Evolutionary conservation across 441 rosid species (phyloP).

Genomic region (Croton laevigatus): DNA sequence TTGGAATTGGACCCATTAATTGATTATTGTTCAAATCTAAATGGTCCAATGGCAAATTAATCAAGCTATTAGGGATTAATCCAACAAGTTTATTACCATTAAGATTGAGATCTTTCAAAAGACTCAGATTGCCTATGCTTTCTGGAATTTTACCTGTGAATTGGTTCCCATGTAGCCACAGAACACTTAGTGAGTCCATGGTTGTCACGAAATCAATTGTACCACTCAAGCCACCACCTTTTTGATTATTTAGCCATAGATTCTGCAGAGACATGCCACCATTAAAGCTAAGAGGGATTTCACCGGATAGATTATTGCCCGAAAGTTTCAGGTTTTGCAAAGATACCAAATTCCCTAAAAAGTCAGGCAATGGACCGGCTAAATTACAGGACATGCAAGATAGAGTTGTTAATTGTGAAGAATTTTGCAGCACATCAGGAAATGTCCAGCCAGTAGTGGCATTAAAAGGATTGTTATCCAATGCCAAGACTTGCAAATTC

Average conservation of each 20-base stretch:
- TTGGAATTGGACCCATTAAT: constrained; percentile 69
- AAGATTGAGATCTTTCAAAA: constrained; percentile 56
- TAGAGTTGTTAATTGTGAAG: constrained; percentile 54
- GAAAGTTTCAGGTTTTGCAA: constrained; percentile 52
- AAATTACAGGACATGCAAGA: constrained; percentile 61
- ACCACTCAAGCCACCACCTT: constrained; percentile 45
- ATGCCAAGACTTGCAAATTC: constrained; percentile 52
- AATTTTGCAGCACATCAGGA: constrained; percentile 42
- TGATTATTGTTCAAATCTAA: constrained; percentile 62
- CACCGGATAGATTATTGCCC: constrained; percentile 50
- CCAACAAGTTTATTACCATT: constrained; percentile 59
- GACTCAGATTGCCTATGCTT: constrained; percentile 46
- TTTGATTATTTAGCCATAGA: constrained; percentile 64
- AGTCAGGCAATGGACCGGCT: constrained; percentile 59
- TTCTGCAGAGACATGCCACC: constrained; percentile 38
- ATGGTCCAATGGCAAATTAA: constrained; percentile 38
- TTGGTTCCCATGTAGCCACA: constrained; percentile 76
- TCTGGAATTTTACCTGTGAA: constrained; percentile 65
- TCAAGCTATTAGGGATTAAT: constrained; percentile 50
- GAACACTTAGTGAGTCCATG: constrained; percentile 40
- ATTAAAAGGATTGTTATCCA: constrained; percentile 58
- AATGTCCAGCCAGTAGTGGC: constrained; percentile 58
- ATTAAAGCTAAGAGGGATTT: constrained; percentile 44
- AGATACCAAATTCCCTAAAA: constrained; percentile 49
- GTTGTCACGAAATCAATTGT: constrained; percentile 52